Base-by-base conservation (phyloP, 2,329 filamentous ascomycete species). In the Pseudofabraea citricarpa region DNA sequence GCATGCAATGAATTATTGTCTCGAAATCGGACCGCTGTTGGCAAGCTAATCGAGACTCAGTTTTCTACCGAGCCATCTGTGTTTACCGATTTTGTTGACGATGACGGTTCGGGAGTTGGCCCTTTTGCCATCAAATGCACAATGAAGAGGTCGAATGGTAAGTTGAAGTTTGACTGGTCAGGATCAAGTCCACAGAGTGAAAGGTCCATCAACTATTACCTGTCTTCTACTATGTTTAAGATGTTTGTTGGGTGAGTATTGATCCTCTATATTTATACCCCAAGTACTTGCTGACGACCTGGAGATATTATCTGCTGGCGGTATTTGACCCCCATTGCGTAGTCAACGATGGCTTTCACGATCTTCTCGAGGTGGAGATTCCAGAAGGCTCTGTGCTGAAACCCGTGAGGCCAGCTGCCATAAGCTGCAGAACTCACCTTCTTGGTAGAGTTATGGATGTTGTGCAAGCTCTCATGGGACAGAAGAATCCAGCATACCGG, bases 301-400 rank as follows among this genome's bases (percentile, higher is more conserved):
- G n/a, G n/a, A 33, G 68, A 0, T 72, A 69, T 49, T 68, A 68
- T 44, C 59, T 74, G 3, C 63, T 73, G n/a, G 69, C 70, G 2
- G 67, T 71, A 1, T 69, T 69, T 26, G 70, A 70, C 21, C 71
- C 71, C 0, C 65, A 70, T 16, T 67, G 64, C 19, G 64, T 73
- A 10, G 70, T 73, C 50, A 74, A 74, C 47, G 70, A 74, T 44
- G 71, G 71, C 10, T 71, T 73, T 55, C 70, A 74, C 46, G 71
- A 74, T 35, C 61, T 73, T 5, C 62, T 74, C 41, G 69, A 74
- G 10, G 64, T 74, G 19, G 49, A 61, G 23, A 70, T 74, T 20
- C 71, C 70, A 2, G 55, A 63, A 9, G 71, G 71, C 24, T 65
- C 63, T 0, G 65, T 74, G 1, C 57, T 74, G 2, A 67, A 66